Evolutionary conservation across 192 early-diverging fungal genomes (phyloP), one percentile per base, ranked within the genome.

Genomic region (Glomus cerebriforme): DNA sequence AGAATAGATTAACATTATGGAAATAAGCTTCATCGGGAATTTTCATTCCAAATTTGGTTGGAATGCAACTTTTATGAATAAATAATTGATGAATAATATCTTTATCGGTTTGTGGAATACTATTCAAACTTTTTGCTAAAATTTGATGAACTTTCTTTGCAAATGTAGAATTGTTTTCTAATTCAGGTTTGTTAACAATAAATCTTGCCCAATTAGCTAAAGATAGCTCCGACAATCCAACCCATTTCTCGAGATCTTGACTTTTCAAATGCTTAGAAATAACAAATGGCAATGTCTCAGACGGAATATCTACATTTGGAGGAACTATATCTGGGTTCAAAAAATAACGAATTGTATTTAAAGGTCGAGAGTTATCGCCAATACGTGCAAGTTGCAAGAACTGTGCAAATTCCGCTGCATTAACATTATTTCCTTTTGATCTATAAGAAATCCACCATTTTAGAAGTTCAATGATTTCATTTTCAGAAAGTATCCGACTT

Each of bases 1-100:
- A 89, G 84, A 97, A 96, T 0, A 97, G 79, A 8, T 91, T 94
- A 1, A 95, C 96, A 17, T 83, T 90, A 24, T 82, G 83, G 81
- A 96, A 95, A 77, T 97, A 97, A 0, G 92, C 83, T 17, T 95
- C 92, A 8, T 64, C 73, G 0, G 95, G 93, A 0, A 85, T 2
- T 39, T 90, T 86, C 78, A 96, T 83, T 8, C 96, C 94, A 22
- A 83, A 80, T 60, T 87, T 86, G 12, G 96, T 96, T 1, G 90
- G 90, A 26, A 96, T 90, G 79, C 94, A 95, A 31, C 67, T 84
- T 75, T 87, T 87, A 19, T 80, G 68, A 8, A 75, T 24, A 3
- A 90, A 58, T 32, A 87, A 22, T 2, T 68, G 59, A n/a, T 77
- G 37, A 39, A 86, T 69, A 5, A 83, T 59, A 73, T 73, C 60